A percentile compares a stretch with the other conserved stretches of the same genome.
phyloP scores from a whole-genome alignment of 495 filamentous ascomycete species.

The Peziza echinospora region DNA sequence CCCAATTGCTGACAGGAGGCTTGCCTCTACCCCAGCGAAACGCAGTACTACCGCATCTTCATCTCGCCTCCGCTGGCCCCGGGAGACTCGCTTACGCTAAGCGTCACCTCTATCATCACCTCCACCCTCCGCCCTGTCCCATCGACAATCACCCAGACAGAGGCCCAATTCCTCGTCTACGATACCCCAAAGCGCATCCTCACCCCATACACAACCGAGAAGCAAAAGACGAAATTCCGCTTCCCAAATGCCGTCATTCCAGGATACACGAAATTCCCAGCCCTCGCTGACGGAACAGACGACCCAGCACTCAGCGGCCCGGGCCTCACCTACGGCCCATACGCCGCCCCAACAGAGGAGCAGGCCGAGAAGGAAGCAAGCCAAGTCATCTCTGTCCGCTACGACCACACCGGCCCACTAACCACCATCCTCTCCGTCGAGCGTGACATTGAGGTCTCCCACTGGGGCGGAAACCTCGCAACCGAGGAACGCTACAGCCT shows the following conservation, averaged over 20 bases:
- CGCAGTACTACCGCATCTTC: slow-evolving; percentile 65
- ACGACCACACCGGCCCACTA: slow-evolving; percentile 87
- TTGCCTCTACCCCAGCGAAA: too few relatives aligned
- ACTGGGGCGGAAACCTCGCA: slow-evolving; percentile 93
- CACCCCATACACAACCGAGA: slow-evolving; percentile 61
- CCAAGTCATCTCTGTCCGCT: slow-evolving; percentile 60
- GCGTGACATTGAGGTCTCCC: slow-evolving; percentile 81
- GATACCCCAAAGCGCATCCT: slow-evolving; percentile 60
- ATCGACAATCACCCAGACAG: slow-evolving; percentile 51
- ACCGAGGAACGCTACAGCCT: slow-evolving; percentile 86
- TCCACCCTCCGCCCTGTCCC: slow-evolving; percentile 57
- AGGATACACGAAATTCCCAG: slow-evolving; percentile 57
- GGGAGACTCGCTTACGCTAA: slow-evolving; percentile 57
- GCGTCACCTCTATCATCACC: slow-evolving; percentile 63
- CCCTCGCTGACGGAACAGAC: slow-evolving; percentile 35
- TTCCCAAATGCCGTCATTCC: slow-evolving; percentile 56
- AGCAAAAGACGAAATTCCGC: slow-evolving; percentile 95
- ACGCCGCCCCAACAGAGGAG: slow-evolving; percentile 34
- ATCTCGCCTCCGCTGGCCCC: slow-evolving; percentile 53
- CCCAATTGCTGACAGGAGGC: too few relatives aligned
- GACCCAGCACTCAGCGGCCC: slow-evolving; percentile 68
- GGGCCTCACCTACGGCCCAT: slow-evolving; percentile 84
- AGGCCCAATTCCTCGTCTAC: slow-evolving; percentile 71
- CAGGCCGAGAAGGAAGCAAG: slow-evolving; percentile 35
- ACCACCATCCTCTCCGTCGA: slow-evolving; percentile 53